Conservation (phyloP, 352 stramenopile genomes). For the Ophiocytium majus region DNA sequence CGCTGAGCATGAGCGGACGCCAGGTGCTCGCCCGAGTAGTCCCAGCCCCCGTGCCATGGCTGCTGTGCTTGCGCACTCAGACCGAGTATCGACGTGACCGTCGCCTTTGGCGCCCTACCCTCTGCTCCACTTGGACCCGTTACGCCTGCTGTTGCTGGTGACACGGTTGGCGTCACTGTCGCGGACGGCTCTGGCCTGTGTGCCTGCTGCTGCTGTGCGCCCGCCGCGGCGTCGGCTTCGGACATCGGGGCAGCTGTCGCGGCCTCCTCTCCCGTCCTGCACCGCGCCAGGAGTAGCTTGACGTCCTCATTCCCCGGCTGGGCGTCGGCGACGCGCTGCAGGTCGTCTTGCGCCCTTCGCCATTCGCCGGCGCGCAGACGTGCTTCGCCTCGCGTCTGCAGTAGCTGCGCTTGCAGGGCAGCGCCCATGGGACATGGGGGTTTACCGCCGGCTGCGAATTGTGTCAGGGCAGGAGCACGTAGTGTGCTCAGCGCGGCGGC, state of each 20-base stretch:
- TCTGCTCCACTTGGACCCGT: background rate
- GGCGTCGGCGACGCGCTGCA: background rate
- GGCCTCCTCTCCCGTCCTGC: no score
- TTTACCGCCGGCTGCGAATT: background rate
- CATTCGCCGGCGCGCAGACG: background rate
- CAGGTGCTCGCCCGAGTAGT: background rate
- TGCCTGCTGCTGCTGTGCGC: no score
- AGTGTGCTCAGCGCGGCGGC: background rate
- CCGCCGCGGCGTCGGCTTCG: no score
- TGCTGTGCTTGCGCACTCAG: no score
- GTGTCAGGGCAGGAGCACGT: background rate
- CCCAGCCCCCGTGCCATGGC: background rate
- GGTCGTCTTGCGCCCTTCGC: background rate
- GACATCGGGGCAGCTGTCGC: no score
- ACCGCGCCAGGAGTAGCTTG: background rate
- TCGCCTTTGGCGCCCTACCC: no score
- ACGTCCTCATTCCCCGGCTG: background rate
- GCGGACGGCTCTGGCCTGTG: background rate
- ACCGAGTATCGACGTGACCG: no score
- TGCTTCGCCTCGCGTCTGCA: background rate
- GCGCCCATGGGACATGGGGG: background rate
- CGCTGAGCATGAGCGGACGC: background rate
- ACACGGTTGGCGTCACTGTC: background rate
- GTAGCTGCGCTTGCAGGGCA: background rate
- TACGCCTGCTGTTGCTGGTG: background rate